A percentile compares a stretch with the other conserved stretches of the same genome.
Evolutionary conservation across 179 eudicot genomes (phyloP).

Genomic region (Nepenthes alata): DNA sequence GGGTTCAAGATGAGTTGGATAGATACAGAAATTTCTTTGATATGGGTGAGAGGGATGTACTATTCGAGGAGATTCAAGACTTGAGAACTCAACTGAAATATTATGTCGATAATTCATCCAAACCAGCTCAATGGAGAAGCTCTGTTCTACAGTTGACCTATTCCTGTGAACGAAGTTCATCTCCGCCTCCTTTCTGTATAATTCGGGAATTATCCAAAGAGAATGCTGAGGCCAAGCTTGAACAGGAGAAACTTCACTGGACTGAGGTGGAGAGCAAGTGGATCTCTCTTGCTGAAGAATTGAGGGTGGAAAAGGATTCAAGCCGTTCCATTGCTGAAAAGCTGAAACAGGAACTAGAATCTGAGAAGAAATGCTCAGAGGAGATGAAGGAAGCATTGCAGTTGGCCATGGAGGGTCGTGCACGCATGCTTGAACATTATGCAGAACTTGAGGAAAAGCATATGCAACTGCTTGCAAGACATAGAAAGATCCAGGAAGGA

Average conservation of each 20-base stretch:
- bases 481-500: constrained; percentile 71
- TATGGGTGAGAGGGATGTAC: constrained; percentile 85
- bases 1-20: constrained; percentile 66
- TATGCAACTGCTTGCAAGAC: constrained; percentile 74
- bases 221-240: constrained; percentile 43
- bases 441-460: constrained; percentile 91
- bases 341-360: constrained; percentile 53
- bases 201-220: constrained; percentile 37
- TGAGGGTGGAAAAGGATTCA: constrained; percentile 63
- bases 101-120: constrained; percentile 56
- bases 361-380: constrained; percentile 69
- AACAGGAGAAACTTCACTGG: constrained; percentile 60
- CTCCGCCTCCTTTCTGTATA: constrained; percentile 26
- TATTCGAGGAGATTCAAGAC: constrained; percentile 88
- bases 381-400: constrained; percentile 91
- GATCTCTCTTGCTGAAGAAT: constrained; percentile 76
- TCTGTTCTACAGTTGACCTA: constrained; percentile 52
- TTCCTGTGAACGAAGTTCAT: constrained; percentile 30
- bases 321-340: constrained; percentile 41
- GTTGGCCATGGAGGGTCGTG: constrained; percentile 94
- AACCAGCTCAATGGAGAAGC: constrained; percentile 22
- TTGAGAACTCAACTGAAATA: constrained; percentile 66
- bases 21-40: constrained; percentile 69
- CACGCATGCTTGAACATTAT: constrained; percentile 94
- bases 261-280: constrained; percentile 77